These are phyloP conservation scores for Serendipita vermifera DNA, from an alignment of 768 basidiomycete species.

Conservation along the genomic window DNA sequence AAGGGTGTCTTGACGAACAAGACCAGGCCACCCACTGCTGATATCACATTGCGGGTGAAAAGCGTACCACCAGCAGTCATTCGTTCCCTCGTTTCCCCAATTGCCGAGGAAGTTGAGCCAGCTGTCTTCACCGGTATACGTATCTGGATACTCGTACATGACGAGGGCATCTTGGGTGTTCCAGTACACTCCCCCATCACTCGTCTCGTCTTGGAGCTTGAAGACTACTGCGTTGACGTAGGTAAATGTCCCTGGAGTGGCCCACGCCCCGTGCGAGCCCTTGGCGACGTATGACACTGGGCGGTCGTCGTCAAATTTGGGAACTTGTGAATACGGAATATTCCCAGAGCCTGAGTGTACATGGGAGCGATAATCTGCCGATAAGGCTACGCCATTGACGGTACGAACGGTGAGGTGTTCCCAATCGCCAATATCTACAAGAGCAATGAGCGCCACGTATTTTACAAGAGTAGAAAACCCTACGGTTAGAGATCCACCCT, in stretches of 20 bases:
- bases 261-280: slow-evolving; percentile 13
- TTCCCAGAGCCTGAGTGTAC: slow-evolving; percentile 10
- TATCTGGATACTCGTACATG: slow-evolving; percentile 8
- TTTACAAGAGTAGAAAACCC: too few species aligned
- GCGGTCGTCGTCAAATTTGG: slow-evolving; percentile 11
- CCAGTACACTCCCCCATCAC: slow-evolving; percentile 10
- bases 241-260: slow-evolving; percentile 10
- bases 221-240: slow-evolving; percentile 13
- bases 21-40: not conserved
- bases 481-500: slow-evolving; percentile 7
- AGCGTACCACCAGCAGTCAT: slow-evolving; percentile 11
- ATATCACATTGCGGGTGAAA: slow-evolving; percentile 10
- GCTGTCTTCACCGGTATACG: not conserved
- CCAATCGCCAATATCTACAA: slow-evolving; percentile 12
- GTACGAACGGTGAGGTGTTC: slow-evolving; percentile 12
- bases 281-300: slow-evolving; percentile 10
- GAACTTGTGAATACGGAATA: slow-evolving; percentile 6
- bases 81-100: slow-evolving; percentile 12
- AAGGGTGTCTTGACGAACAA: slow-evolving; percentile 9
- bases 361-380: slow-evolving; percentile 11
- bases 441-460: too few species aligned
- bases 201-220: slow-evolving; percentile 10
- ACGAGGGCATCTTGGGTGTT: slow-evolving; percentile 9
- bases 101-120: slow-evolving; percentile 12
- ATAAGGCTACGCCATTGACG: slow-evolving; percentile 10